Conservation (phyloP, 768 basidiomycete species). For the Russula emetica region DNA sequence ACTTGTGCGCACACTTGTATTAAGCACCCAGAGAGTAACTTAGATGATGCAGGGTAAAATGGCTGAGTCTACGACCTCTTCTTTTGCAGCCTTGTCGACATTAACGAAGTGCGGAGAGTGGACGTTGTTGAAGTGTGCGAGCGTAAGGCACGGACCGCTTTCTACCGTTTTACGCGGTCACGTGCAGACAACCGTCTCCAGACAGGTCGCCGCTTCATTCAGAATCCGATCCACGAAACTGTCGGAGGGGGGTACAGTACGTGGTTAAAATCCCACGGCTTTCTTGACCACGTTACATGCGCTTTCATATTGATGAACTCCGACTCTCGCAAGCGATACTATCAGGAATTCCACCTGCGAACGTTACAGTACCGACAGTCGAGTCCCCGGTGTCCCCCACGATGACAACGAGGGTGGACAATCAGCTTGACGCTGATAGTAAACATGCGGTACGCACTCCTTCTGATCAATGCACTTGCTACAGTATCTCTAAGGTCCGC, state of each 20-base stretch:
- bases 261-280: neutral
- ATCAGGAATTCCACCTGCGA: neutral
- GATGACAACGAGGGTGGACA: neutral
- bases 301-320: neutral
- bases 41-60: neutral
- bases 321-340: too few relatives aligned
- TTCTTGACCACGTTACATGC: neutral
- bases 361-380: neutral
- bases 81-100: too few relatives aligned
- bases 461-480: neutral
- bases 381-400: neutral
- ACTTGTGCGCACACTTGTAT: neutral
- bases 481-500: neutral
- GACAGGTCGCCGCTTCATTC: neutral
- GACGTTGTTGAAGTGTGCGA: too few relatives aligned
- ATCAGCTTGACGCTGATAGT: neutral
- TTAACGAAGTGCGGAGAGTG: too few relatives aligned
- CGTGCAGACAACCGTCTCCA: neutral
- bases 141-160: too few relatives aligned
- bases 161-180: neutral
- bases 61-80: neutral
- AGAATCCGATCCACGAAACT: conserved; percentile 6
- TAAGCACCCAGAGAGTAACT: neutral
- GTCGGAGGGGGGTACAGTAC: neutral
- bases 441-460: neutral